Percentiles rank a stretch among this genome's conserved stretches.
Conservation (phyloP, 148 eudicot species). For the Fallopia convolvulus region DNA sequence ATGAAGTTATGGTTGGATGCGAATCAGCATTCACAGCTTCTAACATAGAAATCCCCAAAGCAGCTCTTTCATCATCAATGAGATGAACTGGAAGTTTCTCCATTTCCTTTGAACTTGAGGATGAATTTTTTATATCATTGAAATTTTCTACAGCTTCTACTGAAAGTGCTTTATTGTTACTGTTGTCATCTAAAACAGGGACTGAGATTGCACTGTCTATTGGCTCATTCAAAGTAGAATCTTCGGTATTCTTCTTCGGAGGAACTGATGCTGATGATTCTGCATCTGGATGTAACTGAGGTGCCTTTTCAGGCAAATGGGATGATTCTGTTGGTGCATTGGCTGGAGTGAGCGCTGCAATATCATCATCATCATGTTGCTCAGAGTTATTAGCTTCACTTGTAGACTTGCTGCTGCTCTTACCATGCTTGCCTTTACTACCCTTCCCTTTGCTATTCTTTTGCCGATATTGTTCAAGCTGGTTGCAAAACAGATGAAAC, state of each 20-base stretch:
- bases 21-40: neutral
- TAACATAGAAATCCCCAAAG: neutral
- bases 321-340: conserved; percentile 11
- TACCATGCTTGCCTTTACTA: conserved; percentile 30
- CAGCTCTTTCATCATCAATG: neutral
- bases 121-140: neutral
- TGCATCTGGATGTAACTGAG: neutral
- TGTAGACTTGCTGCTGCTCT: conserved; percentile 26
- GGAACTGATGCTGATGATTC: neutral
- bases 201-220: neutral
- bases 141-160: neutral
- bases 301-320: conserved; percentile 4
- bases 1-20: conserved; percentile 4
- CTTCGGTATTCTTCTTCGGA: neutral
- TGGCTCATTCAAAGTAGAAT: neutral
- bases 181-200: conserved; percentile 6
- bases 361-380: conserved; percentile 25
- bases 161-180: neutral
- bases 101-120: neutral
- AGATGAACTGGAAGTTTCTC: neutral
- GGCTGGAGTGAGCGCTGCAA: neutral
- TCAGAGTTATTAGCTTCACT: conserved; percentile 41
- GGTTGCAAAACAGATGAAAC: conserved; percentile 21
- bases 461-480: conserved; percentile 91
- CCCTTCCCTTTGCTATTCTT: conserved; percentile 60